Evolutionary conservation across 176 grass and related monocot genomes (phyloP), one percentile per base, ranked within the genome.

Genomic region (Phragmites australis): DNA sequence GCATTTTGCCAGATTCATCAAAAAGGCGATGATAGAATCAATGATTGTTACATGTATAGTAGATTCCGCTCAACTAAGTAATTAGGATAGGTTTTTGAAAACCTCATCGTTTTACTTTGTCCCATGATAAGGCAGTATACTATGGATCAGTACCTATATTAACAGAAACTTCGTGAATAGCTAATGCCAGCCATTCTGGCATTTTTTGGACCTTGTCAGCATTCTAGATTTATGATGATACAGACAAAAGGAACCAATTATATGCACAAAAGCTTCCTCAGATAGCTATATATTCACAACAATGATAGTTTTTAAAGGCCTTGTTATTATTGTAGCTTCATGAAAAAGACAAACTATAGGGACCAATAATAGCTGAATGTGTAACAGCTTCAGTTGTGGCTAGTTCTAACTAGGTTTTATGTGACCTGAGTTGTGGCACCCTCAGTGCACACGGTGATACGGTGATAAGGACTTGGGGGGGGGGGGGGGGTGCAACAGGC

Each of bases 1-100:
- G 30, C 51, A 48, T 68, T 81, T 81, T 81, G 50, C 14, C 56
- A 58, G 17, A 75, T 50, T 22, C 68, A 25, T 81, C 77, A 75
- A 22, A 30, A 45, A 68, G 23, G 60, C 26, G 2, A 14, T 17
- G 46, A 37, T 55, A 75, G 19, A 76, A 51, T 49, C 32, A 52
- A 69, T 69, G 7, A 26, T 57, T 43, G 62, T 25, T 32, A 43
- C 14, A 60, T 52, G 62, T 31, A 30, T 22, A 32, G 25, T 40
- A 72, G 34, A 29, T 44, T 54, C 46, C 15, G 16, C 61, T 37
- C 46, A 47, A 69, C n/a, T 52, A 37, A 42, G 56, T 14, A 62
- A 50, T 22, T 17, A 81, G 32, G 27, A 30, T 27, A 39, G 25
- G 30, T 21, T 39, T 42, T 45, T 34, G 34, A 82, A 19, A 64